Evolutionary conservation across 2,329 filamentous ascomycete genomes (phyloP).

Genomic region (Metarhizium album): DNA sequence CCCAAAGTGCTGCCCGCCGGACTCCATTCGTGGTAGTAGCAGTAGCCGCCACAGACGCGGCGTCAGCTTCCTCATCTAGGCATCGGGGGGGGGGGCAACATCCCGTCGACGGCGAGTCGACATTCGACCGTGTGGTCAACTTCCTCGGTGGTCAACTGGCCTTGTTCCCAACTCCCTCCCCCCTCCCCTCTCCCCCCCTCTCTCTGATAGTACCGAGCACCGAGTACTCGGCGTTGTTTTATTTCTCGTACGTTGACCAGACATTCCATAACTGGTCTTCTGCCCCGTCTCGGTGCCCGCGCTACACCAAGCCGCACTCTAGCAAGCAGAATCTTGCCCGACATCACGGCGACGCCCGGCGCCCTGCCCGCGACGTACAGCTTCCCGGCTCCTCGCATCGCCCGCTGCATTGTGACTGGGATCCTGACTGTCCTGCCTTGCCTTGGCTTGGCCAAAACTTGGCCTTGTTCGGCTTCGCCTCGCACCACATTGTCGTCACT

Average conservation of each 20-base stretch:
- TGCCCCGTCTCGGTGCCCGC: neutral
- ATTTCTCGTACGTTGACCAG: neutral
- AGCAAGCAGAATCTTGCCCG: constrained; percentile 8
- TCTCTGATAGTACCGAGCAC: too few species aligned
- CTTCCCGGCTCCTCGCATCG: constrained; percentile 6
- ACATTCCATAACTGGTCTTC: too few species aligned
- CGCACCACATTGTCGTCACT: constrained; percentile 3
- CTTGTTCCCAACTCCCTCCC: constrained; percentile 18
- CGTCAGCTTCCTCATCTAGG: constrained; percentile 9
- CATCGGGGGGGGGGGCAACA: constrained; percentile 6
- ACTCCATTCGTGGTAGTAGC: constrained; percentile 6
- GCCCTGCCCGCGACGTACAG: neutral
- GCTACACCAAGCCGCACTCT: constrained; percentile 4
- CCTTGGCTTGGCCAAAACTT: neutral
- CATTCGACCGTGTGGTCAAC: neutral
- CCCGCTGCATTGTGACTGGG: neutral
- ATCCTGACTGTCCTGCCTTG: neutral
- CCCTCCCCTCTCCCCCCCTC: constrained; percentile 18
- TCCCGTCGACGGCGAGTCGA: too few species aligned
- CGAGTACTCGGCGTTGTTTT: too few species aligned
- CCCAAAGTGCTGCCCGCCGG: neutral
- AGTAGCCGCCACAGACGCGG: constrained; percentile 16
- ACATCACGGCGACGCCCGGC: constrained; percentile 6
- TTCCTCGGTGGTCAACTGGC: neutral
- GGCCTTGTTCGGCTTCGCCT: neutral